Base-by-base conservation (phyloP, 768 basidiomycete genomes). In the Mycena sanguinolenta region DNA sequence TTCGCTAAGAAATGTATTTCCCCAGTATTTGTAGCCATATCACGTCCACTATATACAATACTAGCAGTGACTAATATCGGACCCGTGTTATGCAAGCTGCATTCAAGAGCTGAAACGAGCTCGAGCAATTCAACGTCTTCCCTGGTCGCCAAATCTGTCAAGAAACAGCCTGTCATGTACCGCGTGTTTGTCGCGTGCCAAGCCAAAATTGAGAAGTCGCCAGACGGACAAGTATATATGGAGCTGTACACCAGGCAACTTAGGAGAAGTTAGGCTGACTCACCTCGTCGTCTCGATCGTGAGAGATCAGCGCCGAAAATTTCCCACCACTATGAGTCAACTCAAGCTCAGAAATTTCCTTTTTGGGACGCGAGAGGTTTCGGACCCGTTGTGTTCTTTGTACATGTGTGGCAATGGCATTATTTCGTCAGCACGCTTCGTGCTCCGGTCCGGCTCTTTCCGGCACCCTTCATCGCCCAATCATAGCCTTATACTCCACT, bases 331-430 rank as follows among this genome's bases (percentile, higher is more conserved):
- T 7, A n/a, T 34, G 55, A 57, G 55, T 57, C 55, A 50, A 42
- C 38, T 13, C 44, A 23, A 32, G 44, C n/a, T 13, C n/a, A 23
- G 19, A 28, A 65, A 57, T 12, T 60, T 50, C 65, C 65, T 58
- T 66, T 50, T 66, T 39, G 21, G 36, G 53, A n/a, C 7, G 23
- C 1, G 44, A 65, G 23, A 27, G 49, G 46, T 30, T 42, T 58
- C 32, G 30, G 25, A 19, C 39, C 42, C 39, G 63, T 42, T 38
- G 63, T 39, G 53, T 55, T 55, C 27, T 55, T 65, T 65, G 55
- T 12, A 14, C 16, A 2, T 65, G 46, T 38, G 34, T 58, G 44
- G 42, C 55, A 36, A n/a, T 14, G 14, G 13, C 44, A 2, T 17
- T 27, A 38, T 27, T 17, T 27, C 9, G 6, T 58, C 28, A 65